phyloP scores from a whole-genome alignment of 805 yeast species.

The Metschnikowia santaceciliae region DNA sequence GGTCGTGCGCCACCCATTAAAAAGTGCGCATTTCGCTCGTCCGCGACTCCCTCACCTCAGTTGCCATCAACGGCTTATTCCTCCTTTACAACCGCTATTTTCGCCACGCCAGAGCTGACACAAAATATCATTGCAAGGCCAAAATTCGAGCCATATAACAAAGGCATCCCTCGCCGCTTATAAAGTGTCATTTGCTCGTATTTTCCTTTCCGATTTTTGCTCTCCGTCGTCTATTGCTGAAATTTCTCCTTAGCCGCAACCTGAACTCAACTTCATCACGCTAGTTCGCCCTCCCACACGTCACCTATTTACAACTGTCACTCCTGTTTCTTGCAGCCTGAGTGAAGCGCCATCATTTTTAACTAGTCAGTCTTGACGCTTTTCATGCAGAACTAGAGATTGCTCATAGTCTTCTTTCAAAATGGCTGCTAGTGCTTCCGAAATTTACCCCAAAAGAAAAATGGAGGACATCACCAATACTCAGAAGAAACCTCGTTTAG shows the following conservation, averaged over 20 bases:
- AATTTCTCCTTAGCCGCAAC: neutral
- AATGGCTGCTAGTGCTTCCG: constrained; percentile 35
- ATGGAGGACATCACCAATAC: constrained; percentile 36
- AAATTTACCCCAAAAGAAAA: constrained; percentile 31
- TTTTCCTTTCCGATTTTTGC: constrained; percentile 3
- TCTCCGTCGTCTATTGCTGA: neutral
- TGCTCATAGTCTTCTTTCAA: neutral
- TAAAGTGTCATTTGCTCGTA: neutral
- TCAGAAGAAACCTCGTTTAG: constrained; percentile 24
- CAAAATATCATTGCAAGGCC: neutral
- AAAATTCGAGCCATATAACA: neutral
- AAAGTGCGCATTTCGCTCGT: constrained; percentile 4
- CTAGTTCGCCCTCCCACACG: neutral
- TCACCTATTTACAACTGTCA: neutral
- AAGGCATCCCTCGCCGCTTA: neutral
- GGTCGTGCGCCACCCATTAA: constrained; percentile 1
- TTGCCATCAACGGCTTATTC: constrained; percentile 11
- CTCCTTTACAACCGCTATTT: neutral
- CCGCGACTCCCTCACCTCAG: constrained; percentile 4
- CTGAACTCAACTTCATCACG: neutral
- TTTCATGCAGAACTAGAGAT: constrained; percentile 1
- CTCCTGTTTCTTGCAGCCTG: neutral
- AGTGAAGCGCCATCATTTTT: neutral
- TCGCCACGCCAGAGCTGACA: constrained; percentile 3
- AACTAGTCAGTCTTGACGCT: constrained; percentile 1